Conservation (phyloP, 2,329 filamentous ascomycete genomes). For the Triangularia verruculosa region DNA sequence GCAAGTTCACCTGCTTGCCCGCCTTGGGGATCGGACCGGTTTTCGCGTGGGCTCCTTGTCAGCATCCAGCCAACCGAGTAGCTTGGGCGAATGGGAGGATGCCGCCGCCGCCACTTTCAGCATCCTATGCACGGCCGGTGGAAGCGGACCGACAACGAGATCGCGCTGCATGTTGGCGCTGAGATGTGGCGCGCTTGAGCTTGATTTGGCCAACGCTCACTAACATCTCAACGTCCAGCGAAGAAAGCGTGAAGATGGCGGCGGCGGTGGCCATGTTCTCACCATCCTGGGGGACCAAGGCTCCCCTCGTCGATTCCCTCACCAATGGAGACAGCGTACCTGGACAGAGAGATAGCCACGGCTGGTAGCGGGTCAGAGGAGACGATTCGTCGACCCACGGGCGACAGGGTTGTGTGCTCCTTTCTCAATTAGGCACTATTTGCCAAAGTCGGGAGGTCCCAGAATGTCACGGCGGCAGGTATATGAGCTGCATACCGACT, state of each 20-base stretch:
- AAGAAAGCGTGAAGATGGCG: background rate
- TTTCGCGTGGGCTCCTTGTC: constrained; percentile 22
- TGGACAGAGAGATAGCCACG: background rate
- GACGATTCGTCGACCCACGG: background rate
- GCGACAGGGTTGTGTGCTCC: constrained; percentile 7
- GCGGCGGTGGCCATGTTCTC: background rate
- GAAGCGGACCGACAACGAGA: constrained; percentile 24
- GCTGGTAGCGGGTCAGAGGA: background rate
- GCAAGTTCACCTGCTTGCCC: constrained; percentile 9
- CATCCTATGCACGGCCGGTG: constrained; percentile 19
- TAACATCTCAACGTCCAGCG: background rate
- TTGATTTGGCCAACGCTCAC: constrained; percentile 6
- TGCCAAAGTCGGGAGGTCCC: background rate
- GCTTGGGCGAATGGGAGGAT: constrained; percentile 21
- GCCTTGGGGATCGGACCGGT: constrained; percentile 26
- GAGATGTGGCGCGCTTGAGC: constrained; percentile 17
- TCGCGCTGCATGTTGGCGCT: constrained; percentile 12
- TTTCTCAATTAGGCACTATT: constrained; percentile 8
- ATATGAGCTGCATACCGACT: constrained; percentile 14
- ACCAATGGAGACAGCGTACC: no score
- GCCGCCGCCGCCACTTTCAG: constrained; percentile 13
- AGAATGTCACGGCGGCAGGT: constrained; percentile 13
- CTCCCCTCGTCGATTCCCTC: no score
- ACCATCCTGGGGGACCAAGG: background rate
- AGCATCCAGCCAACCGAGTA: constrained; percentile 13